Evolutionary conservation across 192 early-diverging fungal genomes (phyloP).

Genomic region (Umbelopsis vinacea): DNA sequence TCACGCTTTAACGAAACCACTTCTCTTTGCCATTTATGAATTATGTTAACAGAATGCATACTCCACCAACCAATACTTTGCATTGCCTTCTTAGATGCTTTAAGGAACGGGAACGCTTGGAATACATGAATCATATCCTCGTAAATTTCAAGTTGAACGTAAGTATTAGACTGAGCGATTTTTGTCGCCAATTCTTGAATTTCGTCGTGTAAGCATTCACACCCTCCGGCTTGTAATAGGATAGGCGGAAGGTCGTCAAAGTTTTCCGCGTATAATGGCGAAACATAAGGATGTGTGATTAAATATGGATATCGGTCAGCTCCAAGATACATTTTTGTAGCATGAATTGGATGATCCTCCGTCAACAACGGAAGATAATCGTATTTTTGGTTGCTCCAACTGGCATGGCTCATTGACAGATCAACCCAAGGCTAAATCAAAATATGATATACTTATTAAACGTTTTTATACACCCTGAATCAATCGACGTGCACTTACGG

Average conservation of each 20-base stretch:
- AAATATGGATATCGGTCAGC: conserved; percentile 33
- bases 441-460: no score
- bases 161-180: conserved; percentile 22
- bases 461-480: no score
- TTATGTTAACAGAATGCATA: conserved; percentile 6
- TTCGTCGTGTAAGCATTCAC: conserved; percentile 51
- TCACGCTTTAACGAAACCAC: not conserved
- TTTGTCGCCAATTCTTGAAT: conserved; percentile 34
- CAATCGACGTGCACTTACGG: conserved; percentile 38
- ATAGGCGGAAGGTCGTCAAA: conserved; percentile 53
- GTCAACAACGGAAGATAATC: conserved; percentile 43
- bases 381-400: conserved; percentile 49
- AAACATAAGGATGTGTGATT: conserved; percentile 56
- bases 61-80: conserved; percentile 40
- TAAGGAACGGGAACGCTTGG: conserved; percentile 35
- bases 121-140: conserved; percentile 45
- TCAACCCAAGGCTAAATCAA: conserved; percentile 58
- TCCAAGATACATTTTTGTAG: conserved; percentile 48
- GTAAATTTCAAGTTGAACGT: conserved; percentile 34
- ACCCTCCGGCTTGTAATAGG: conserved; percentile 58
- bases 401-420: conserved; percentile 54
- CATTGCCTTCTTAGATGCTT: conserved; percentile 25
- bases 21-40: conserved; percentile 16
- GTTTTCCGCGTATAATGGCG: conserved; percentile 51
- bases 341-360: conserved; percentile 41